phyloP scores from a whole-genome alignment of 1,284 basidiomycete genomes.

The Pseudozyma thailandica region DNA sequence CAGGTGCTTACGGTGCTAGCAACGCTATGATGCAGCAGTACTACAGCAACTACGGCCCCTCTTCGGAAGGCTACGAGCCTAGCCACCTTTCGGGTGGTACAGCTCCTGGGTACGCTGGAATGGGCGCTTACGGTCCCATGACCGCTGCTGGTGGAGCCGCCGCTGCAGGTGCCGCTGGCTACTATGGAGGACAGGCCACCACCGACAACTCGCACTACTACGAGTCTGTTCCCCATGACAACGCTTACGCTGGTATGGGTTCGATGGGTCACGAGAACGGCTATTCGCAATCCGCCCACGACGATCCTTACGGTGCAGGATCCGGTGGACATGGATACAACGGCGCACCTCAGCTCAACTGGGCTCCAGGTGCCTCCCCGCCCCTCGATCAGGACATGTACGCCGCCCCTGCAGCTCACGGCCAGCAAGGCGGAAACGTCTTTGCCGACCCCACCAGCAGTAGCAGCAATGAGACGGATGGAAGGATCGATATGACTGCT shows the following conservation, averaged over 20 bases:
- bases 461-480: conserved; percentile 53
- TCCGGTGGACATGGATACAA: conserved; percentile 39
- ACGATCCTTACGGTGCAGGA: conserved; percentile 31
- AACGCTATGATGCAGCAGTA: conserved; percentile 54
- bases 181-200: conserved; percentile 34
- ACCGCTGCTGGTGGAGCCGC: conserved; percentile 55
- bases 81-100: conserved; percentile 58
- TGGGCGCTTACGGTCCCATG: conserved; percentile 62
- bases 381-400: conserved; percentile 45
- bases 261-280: conserved; percentile 45
- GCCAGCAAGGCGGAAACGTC: conserved; percentile 32
- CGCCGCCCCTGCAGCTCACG: conserved; percentile 6
- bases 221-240: conserved; percentile 36
- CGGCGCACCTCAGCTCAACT: conserved; percentile 49
- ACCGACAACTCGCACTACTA: conserved; percentile 52
- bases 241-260: conserved; percentile 31
- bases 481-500: conserved; percentile 46
- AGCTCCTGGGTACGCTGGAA: conserved; percentile 57
- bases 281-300: conserved; percentile 33
- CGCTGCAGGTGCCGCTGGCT: conserved; percentile 50
- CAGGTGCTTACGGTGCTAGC: conserved; percentile 38
- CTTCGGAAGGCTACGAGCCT: conserved; percentile 55
- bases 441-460: conserved; percentile 53
- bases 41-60: conserved; percentile 47
- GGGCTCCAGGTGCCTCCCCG: conserved; percentile 40